Base-by-base conservation (phyloP, 345 rosid genomes). In the Stellera chamaejasme region DNA sequence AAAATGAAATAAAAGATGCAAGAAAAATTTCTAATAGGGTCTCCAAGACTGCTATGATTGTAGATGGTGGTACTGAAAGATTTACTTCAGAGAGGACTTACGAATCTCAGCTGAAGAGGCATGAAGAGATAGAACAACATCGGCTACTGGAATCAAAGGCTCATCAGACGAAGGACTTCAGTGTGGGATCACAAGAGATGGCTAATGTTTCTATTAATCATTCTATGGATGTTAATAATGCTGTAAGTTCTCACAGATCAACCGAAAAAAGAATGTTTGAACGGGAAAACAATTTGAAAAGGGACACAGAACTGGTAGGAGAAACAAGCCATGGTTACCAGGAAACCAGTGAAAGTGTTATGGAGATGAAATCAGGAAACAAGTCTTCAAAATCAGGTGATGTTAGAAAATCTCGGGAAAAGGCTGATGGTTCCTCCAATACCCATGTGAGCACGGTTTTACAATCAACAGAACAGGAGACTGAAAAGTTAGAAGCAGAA, bases 241-340 rank as follows among this genome's bases (percentile, higher is more conserved):
- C 65, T 60, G 43, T 48, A 4, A 67, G 72, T 68, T 77, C 74
- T 64, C 67, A 66, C 44, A 62, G 73, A 61, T 68, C 62, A 65
- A 72, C 78, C 58, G 82, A 69, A 67, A 58, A 65, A 61, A 73
- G 71, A 68, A 25, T 67, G 5, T 62, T 69, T 71, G 75, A 70
- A 74, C 78, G 75, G 69, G 83, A 61, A 61, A 68, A 59, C 55
- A 48, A 67, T 63, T 16, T 44, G 45, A 59, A 73, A 39, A 58
- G 74, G 27, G 74, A 43, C 65, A 72, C 53, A 63, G 55, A 69
- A 50, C 60, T 66, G 52, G 69, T 60, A 50, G 66, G 45, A 42
- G 73, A 68, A 58, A 69, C 65, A 19, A 63, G 64, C 39, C 69
- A 64, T 66, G 50, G 51, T 0, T 52, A 50, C 49, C 60, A 63